Evolutionary conservation across 2,329 filamentous ascomycete genomes (phyloP), one percentile per base, ranked within the genome.

Genomic region (Colletotrichum falcatum): DNA sequence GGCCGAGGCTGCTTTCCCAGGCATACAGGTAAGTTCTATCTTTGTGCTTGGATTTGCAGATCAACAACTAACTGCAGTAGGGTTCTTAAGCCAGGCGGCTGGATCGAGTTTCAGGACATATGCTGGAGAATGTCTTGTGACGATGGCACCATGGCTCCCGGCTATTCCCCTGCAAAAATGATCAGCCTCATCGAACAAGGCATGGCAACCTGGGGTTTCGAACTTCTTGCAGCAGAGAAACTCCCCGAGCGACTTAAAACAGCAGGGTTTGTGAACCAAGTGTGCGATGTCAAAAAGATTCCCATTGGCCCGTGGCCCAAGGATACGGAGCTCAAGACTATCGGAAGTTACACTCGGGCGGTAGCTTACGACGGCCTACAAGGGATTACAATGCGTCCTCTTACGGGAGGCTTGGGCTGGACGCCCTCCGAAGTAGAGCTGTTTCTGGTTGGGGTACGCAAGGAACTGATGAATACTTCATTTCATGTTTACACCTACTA

Each of bases 121-220:
- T 33, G 26, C 28, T 60, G 39, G 26, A 46, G 42, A 46, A n/a
- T 60, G 1, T 9, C 37, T 46, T 20, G 18, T 44, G 42, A 44
- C 20, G 39, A 60, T 5, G 26, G 14, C 26, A 60, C 39, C 2
- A 44, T 14, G 39, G 20, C 26, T 0, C 56, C 56, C 6, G 70
- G 73, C 30, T 67, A 68, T 28, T 44, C 64, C 0, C 56, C 42
- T 1, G 9, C 42, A 1, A 46, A 18, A 7, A 60, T 60, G 56
- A 5, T 20, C 2, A 59, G 42, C 5, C 18, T 44, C 0, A 59
- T 59, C 56, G 28, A 46, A 12, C 16, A 59, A 33, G 56, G 56
- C 5, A 37, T 59, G 35, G 18, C 11, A 2, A 59, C 18, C 26
- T 46, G 39, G 18, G 56, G 56, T n/a, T 59, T n/a, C 4, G 37